Evolutionary conservation across 2,329 filamentous ascomycete species (phyloP).

Genomic region (Exophiala sideris): DNA sequence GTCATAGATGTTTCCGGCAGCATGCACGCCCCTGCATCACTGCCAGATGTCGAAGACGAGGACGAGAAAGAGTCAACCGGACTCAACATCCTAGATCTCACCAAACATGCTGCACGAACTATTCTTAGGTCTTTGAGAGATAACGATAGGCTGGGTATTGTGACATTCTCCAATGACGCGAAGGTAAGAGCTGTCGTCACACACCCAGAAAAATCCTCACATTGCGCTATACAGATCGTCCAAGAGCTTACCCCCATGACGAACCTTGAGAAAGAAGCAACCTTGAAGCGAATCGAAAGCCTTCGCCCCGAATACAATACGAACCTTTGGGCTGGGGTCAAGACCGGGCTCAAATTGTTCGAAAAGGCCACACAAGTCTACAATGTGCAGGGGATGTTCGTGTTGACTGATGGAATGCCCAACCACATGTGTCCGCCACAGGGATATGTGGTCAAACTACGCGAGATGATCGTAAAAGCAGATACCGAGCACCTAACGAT

Average conservation of each 20-base stretch:
- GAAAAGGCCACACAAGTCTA: conserved; percentile 30
- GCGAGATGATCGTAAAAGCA: conserved; percentile 29
- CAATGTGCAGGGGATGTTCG: conserved; percentile 33
- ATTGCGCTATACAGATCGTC: conserved; percentile 30
- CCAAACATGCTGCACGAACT: conserved; percentile 58
- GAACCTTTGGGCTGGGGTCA: conserved; percentile 59
- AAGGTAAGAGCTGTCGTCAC: conserved; percentile 28
- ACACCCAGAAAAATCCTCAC: not conserved
- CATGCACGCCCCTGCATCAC: conserved; percentile 50
- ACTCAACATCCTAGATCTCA: conserved; percentile 56
- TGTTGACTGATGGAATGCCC: conserved; percentile 42
- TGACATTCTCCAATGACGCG: conserved; percentile 50
- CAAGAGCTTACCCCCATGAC: conserved; percentile 51
- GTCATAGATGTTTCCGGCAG: conserved; percentile 61
- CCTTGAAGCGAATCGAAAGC: conserved; percentile 42
- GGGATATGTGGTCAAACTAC: conserved; percentile 56
- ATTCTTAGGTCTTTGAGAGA: conserved; percentile 56
- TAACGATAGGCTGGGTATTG: conserved; percentile 56
- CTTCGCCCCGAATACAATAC: conserved; percentile 44
- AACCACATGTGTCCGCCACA: conserved; percentile 53
- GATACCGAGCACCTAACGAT: conserved; percentile 37
- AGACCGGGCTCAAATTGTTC: conserved; percentile 51
- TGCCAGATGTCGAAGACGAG: conserved; percentile 37
- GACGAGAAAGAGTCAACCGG: conserved; percentile 45
- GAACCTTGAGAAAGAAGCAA: conserved; percentile 42